phyloP scores from a whole-genome alignment of 106 monocot species.

The Vanilla planifolia region DNA sequence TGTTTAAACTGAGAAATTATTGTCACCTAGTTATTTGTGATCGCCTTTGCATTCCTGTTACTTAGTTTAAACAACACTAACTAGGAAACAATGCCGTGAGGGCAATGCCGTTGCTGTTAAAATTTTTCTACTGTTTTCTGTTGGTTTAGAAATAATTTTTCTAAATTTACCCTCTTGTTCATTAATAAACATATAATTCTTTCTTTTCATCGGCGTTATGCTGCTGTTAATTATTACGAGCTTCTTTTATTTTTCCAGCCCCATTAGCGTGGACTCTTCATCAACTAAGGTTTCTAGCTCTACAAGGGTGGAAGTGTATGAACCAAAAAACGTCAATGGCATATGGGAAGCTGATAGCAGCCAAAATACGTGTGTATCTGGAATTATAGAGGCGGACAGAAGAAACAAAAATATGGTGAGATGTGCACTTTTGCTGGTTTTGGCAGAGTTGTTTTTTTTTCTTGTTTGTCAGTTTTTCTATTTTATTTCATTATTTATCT shows the following conservation, averaged over 20 bases:
- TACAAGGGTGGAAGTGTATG: constrained; percentile 57
- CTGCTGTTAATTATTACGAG: background rate
- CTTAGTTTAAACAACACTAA: too few relatives aligned
- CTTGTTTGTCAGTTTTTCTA: background rate
- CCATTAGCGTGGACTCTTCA: constrained; percentile 48
- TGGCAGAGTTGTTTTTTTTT: background rate
- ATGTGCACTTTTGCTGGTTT: background rate
- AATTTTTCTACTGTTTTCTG: too few relatives aligned
- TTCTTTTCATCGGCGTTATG: too few relatives aligned
- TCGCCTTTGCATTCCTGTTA: too few relatives aligned
- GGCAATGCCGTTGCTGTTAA: too few relatives aligned
- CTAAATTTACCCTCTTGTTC: too few relatives aligned
- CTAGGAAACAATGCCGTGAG: too few relatives aligned
- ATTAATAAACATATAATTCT: too few relatives aligned
- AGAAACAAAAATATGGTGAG: constrained; percentile 48
- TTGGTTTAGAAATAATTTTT: too few relatives aligned
- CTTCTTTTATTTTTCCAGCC: constrained; percentile 14
- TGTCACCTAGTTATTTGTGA: too few relatives aligned
- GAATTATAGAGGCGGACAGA: constrained; percentile 36
- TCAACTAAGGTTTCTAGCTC: constrained; percentile 52
- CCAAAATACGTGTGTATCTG: constrained; percentile 39
- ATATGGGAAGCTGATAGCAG: constrained; percentile 60
- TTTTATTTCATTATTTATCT: background rate
- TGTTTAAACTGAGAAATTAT: too few relatives aligned
- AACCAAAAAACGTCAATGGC: constrained; percentile 40